Evolutionary conservation across 768 basidiomycete genomes (phyloP).

Genomic region (Pulveroboletus sp.): DNA sequence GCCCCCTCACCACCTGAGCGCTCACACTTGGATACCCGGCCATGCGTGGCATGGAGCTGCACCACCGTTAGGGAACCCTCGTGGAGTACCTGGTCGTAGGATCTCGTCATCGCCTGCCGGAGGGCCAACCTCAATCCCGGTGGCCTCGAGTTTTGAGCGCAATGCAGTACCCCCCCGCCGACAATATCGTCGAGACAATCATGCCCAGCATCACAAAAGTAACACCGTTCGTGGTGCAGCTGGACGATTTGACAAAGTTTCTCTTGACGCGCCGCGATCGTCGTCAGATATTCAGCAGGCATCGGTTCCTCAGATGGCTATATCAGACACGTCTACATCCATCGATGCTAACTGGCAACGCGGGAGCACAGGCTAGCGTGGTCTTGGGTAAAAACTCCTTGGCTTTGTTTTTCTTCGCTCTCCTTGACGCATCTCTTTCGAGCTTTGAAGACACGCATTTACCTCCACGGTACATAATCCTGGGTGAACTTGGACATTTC

Average conservation of each 20-base stretch:
- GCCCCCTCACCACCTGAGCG: slow-evolving; percentile 15
- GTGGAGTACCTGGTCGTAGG: slow-evolving; percentile 14
- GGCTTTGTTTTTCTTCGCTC: slow-evolving; percentile 8
- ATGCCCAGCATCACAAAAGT: slow-evolving; percentile 26
- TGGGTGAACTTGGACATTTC: not conserved
- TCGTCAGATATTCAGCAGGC: slow-evolving; percentile 13
- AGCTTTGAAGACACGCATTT: not conserved
- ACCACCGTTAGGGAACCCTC: slow-evolving; percentile 13
- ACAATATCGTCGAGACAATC: slow-evolving; percentile 30
- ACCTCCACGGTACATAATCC: not conserved
- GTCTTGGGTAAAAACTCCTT: not conserved
- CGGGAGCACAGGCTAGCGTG: slow-evolving; percentile 11
- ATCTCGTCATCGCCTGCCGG: slow-evolving; percentile 12
- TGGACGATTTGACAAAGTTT: slow-evolving; percentile 18
- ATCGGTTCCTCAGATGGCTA: slow-evolving; percentile 5
- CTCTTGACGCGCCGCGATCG: slow-evolving; percentile 16
- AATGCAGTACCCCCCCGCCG: slow-evolving; percentile 24
- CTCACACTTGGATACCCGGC: slow-evolving; percentile 25
- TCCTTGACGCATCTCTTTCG: not conserved
- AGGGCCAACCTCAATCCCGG: slow-evolving; percentile 10
- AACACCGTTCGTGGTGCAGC: slow-evolving; percentile 16
- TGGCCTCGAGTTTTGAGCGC: slow-evolving; percentile 21
- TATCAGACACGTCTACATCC: slow-evolving; percentile 3
- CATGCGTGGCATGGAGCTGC: slow-evolving; percentile 21
- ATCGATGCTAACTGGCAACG: slow-evolving; percentile 19